Evolutionary conservation across 108 stramenopile genomes (phyloP).

Genomic region (Licmophora abbreviata): DNA sequence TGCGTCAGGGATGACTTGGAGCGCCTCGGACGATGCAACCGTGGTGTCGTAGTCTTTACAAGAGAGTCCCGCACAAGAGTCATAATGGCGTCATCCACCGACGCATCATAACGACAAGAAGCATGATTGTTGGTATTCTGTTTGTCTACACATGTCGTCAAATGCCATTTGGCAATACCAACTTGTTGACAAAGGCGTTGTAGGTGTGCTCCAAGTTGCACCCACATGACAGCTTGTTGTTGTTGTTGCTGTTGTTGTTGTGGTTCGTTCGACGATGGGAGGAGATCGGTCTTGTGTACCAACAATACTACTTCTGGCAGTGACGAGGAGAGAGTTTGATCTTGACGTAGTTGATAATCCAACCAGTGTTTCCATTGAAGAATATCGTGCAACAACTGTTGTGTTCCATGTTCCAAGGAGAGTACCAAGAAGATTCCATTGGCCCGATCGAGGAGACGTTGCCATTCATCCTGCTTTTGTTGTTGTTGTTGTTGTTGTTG

Average conservation of each 20-base stretch:
- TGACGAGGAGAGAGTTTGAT: background rate
- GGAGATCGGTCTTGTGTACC: background rate
- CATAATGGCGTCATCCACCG: background rate
- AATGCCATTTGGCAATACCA: background rate
- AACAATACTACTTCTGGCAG: background rate
- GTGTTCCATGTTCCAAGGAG: background rate
- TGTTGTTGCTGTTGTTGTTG: too few relatives aligned
- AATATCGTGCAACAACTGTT: background rate
- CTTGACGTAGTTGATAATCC: background rate
- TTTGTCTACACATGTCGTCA: background rate
- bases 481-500: too few relatives aligned
- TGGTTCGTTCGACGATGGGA: too few relatives aligned
- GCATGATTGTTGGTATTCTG: background rate
- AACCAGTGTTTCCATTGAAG: background rate
- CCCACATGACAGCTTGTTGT: background rate
- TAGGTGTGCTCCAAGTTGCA: background rate
- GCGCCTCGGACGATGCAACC: background rate
- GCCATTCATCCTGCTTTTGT: background rate
- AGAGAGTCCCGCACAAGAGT: background rate
- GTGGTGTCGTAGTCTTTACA: background rate
- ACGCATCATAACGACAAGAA: background rate
- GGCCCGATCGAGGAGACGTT: background rate
- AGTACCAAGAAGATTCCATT: slow-evolving; percentile 4
- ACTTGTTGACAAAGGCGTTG: slow-evolving; percentile 1
- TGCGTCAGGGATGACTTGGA: background rate